phyloP scores from a whole-genome alignment of 768 basidiomycete genomes.

The Russula sp. region DNA sequence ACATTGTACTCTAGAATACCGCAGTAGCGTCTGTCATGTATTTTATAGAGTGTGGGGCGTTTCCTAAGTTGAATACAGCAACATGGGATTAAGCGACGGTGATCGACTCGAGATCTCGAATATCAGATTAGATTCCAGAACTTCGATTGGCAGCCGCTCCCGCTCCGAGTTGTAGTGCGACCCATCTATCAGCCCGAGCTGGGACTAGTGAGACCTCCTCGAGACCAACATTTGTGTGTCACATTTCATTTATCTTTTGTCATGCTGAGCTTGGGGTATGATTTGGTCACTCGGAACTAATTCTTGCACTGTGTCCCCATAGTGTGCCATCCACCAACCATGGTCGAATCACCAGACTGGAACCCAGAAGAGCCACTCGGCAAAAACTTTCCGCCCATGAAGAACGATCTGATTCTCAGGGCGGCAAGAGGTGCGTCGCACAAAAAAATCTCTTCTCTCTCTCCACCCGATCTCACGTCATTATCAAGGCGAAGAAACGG shows the following conservation, averaged over 20 bases:
- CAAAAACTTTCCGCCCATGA: constrained; percentile 60
- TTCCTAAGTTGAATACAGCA: no score
- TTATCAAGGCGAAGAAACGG: constrained; percentile 69
- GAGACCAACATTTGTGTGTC: not conserved
- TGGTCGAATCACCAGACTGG: constrained; percentile 26
- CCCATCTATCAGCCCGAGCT: no score
- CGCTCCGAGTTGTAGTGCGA: no score
- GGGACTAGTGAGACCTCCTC: not conserved
- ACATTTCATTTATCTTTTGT: not conserved
- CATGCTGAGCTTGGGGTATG: not conserved
- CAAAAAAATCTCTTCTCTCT: constrained; percentile 13
- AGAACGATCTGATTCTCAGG: constrained; percentile 86
- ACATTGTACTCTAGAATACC: not conserved
- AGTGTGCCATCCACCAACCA: not conserved
- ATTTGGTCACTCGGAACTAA: not conserved
- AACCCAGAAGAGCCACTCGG: constrained; percentile 12
- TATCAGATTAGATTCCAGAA: not conserved
- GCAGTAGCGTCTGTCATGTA: no score
- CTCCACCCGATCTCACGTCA: not conserved
- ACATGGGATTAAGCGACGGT: no score
- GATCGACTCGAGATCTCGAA: no score
- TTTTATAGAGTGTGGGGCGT: no score
- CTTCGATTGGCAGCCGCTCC: no score
- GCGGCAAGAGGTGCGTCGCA: constrained; percentile 70
- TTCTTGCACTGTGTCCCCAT: not conserved